Base-by-base conservation (phyloP, 352 stramenopile genomes). In the Globisporangium recalcitrans region DNA sequence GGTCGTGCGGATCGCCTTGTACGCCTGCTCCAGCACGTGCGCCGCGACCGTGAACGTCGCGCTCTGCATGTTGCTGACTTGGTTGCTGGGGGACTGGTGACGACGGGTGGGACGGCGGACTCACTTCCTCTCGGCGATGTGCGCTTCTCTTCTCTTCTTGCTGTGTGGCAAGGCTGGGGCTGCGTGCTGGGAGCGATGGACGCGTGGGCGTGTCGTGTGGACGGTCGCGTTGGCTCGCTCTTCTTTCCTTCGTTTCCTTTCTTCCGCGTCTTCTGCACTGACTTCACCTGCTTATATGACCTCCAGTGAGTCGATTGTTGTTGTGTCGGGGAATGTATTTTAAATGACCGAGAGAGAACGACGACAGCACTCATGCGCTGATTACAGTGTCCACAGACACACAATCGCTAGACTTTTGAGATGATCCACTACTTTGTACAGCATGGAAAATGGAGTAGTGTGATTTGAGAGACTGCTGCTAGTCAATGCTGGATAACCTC, bases 1-100 rank as follows among this genome's bases (percentile, higher is more conserved):
- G 60, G 87, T 92, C 62, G 84, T 87, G 68, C 87, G 87, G 70
- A 95, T 95, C 55, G 87, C 81, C 74, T 93, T 93, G 75, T 95
- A 95, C 32, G 87, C 87, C 75, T 95, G 87, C 64, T 95, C 84
- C 38, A 95, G 77, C 62, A 90, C 77, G 59, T 90, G 78, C 27
- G 82, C 68, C 58, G 81, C 77, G 65, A 92, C 85, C 6, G 70
- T 77, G 58, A 91, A 87, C 58, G 78, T 75, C 63, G 72, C 62
- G 77, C 78, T 91, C 71, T 87, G 77, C 77, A 87, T 87, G 11
- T 19, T 24, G 38, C 38, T 61, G 21, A n/a, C n/a, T n/a, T 3
- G 19, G 48, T 1, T 60, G 1, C 14, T 60, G n/a, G 36, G 19
- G 16, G n/a, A n/a, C n/a, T 13, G n/a, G n/a, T 52, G 10, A 21